Base-by-base conservation (phyloP, 257 asterid genomes). In the Nicotiana otophora region DNA sequence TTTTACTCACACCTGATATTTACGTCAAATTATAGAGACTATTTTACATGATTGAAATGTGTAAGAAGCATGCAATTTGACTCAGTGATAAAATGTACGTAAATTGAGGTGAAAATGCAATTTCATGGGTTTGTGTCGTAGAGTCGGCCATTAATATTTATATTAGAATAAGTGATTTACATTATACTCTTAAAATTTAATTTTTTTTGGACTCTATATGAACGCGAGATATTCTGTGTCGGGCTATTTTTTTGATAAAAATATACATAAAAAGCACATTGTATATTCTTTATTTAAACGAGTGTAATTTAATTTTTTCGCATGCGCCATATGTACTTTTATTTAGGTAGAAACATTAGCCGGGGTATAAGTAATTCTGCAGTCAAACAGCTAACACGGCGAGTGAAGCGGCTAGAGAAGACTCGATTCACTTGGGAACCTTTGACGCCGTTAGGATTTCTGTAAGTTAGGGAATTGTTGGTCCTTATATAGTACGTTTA, bases 361-460 rank as follows among this genome's bases (percentile, higher is more conserved):
- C 10, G 70, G 82, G 82, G 48, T 19, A 39, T n/a, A 62, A 12
- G 82, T 61, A 62, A 39, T 62, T 28, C 7, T 10, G 23, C 15
- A 1, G 7, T n/a, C 63, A 51, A 75, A 48, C 82, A 80, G 6
- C 60, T 26, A 16, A 17, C 28, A 39, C 39, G 74, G 82, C 82
- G 26, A 51, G 60, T 62, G 82, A 80, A 61, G 75, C 62, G 82
- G 82, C 82, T 23, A 6, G 61, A 39, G 75, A 79, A 9, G 69
- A 48, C 82, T 23, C 23, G 28, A 79, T 64, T 20, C 82, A 64
- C 19, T 15, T 34, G 15, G 57, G 82, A 26, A 23, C 61, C 8
- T 64, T 33, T 61, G 74, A 39, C 75, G 57, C 62, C 82, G 62
- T 80, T 82, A 53, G 42, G 80, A 15, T 26, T 74, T 74, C 42